Evolutionary conservation across 176 grass and related monocot genomes (phyloP).

Genomic region (Paspalum vaginatum): DNA sequence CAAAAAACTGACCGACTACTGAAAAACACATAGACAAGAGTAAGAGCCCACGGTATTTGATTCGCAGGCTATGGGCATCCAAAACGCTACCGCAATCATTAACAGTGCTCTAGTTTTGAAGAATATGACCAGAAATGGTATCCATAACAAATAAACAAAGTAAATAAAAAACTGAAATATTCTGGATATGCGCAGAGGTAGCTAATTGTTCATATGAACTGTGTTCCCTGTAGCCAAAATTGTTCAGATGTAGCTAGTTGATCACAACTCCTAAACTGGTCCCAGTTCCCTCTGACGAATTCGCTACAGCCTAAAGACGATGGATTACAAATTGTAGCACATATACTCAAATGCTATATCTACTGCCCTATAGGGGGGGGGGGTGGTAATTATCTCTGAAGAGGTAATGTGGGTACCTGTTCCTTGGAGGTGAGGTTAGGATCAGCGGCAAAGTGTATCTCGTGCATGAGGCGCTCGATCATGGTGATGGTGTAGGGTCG

Average conservation of each 20-base stretch:
- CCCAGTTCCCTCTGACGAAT: neutral
- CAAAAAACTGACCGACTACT: neutral
- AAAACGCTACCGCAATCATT: too few relatives aligned
- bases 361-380: too few relatives aligned
- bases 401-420: conserved; percentile 37
- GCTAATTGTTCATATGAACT: too few relatives aligned
- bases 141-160: too few relatives aligned
- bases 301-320: neutral
- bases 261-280: neutral
- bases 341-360: neutral
- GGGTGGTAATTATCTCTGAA: neutral
- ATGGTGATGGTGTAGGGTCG: conserved; percentile 92
- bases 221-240: too few relatives aligned
- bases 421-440: conserved; percentile 74
- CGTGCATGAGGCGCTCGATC: conserved; percentile 94
- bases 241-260: too few relatives aligned
- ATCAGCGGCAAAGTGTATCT: conserved; percentile 78
- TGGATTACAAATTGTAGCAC: neutral
- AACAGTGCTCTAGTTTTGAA: too few relatives aligned
- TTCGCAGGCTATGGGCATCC: too few relatives aligned
- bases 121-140: too few relatives aligned
- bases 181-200: too few relatives aligned
- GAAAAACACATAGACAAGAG: neutral
- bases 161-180: too few relatives aligned
- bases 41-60: neutral